Evolutionary conservation across 306 rosid genomes (phyloP), one percentile per base, ranked within the genome.

Genomic region (Cicer judaicum): DNA sequence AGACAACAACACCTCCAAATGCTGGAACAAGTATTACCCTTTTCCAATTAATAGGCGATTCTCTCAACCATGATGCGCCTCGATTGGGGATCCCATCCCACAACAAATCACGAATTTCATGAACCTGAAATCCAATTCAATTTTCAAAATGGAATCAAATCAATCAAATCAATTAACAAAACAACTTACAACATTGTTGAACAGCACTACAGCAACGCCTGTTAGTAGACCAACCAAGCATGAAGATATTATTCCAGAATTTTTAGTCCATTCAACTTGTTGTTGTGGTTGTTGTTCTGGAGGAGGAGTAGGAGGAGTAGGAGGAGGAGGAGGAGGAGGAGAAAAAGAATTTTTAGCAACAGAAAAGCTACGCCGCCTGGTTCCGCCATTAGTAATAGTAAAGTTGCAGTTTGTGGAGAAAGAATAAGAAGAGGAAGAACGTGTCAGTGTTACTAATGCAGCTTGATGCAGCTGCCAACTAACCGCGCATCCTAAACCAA

Each of bases 201-300:
- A 94, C 73, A 94, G 76, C 4, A 94, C 94, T 24, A 94, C 91
- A 2, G 94, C 87, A 49, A 89, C 56, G 40, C 96, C 96, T 10
- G 97, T 94, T 76, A 94, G 94, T 69, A 94, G 90, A 78, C 98
- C 98, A 78, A 94, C 87, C 64, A 87, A 78, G 84, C 96, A 90
- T 5, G 98, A 89, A 10, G 93, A 84, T 44, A 89, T 14, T 18
- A 93, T 83, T 61, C 89, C 87, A 0, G 86, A 85, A 63, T 90
- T 81, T 62, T 82, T 74, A 48, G 85, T 79, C 78, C 81, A 80
- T 65, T 84, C 71, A 64, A 75, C n/a, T 44, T 67, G 61, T 38
- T 60, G 18, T 2, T 29, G 36, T 29, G 36, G 36, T 29, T 29
- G 36, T 29, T 29, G 21, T 14, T 50, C 48, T 41, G 19, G 54